Evolutionary conservation across 2,329 filamentous ascomycete genomes (phyloP), one percentile per base, ranked within the genome.

Genomic region (Lecanicillium sp.): DNA sequence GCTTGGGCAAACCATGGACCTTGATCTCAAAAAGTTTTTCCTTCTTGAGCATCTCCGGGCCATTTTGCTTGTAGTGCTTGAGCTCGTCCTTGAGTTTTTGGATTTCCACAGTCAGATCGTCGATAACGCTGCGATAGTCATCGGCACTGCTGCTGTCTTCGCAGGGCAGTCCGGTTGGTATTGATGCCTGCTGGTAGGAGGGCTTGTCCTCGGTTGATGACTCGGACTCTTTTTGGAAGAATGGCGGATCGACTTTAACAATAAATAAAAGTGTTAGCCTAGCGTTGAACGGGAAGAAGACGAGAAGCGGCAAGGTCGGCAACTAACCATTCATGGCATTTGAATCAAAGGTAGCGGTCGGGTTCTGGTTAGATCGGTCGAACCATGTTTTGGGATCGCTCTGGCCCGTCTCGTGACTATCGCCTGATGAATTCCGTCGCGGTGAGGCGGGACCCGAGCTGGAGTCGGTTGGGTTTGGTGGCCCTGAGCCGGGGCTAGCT

Each of bases 1-100:
- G 70, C 33, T 76, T 70, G 0, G 83, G 74, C 29, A 94, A 59
- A 1, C 81, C 78, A 49, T 92, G 85, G 20, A 89, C 73, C 48
- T 85, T 82, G 44, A 94, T 78, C 55, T 94, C 87, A 49, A 94
- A 90, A 0, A 94, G 60, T 53, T 85, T 87, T 20, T 94, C 85
- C 33, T 80, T 77, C 25, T 80, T 73, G 35, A 89, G 60, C 45
- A 81, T 74, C 30, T 80, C 71, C 14, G 78, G 76, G 2, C 81
- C 77, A 18, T 75, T 62, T 45, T 77, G 78, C 55, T 84, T 82
- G 45, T 85, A 85, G 38, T 75, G 80, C 50, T 75, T 82, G 39
- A 94, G 52, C 50, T 80, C 78, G 48, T 82, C 78, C 60, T 81
- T 88, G 44, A 94, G 58, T 37, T 78, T 80, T 55, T 86, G 85